These are phyloP conservation scores for Aspergillus vadensis DNA, from an alignment of 2,329 filamentous ascomycete species.

Conservation along the genomic window DNA sequence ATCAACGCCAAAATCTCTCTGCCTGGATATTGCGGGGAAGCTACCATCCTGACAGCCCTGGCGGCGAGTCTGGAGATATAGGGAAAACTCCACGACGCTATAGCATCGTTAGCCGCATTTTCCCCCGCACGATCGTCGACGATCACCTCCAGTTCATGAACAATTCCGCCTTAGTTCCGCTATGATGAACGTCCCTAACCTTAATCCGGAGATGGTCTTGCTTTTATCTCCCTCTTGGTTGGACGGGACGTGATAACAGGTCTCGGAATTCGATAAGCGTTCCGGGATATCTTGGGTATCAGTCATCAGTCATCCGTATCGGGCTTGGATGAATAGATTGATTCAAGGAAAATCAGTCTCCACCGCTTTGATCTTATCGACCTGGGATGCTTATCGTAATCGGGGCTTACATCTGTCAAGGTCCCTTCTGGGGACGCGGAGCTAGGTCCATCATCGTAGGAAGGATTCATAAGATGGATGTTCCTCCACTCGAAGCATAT, in stretches of 20 bases:
- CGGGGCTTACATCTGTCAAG: not conserved
- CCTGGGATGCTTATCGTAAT: not conserved
- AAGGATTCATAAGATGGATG: not conserved
- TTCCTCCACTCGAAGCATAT: not conserved
- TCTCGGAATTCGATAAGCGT: constrained; percentile 23
- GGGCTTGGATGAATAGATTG: not conserved
- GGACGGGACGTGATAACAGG: not conserved
- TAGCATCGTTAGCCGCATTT: not conserved
- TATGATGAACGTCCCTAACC: not conserved
- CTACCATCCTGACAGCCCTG: not conserved
- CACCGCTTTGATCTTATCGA: constrained; percentile 2
- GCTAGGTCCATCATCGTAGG: not conserved
- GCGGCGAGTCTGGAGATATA: not conserved
- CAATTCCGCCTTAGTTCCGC: constrained; percentile 9
- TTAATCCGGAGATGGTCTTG: not conserved
- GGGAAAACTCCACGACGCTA: not conserved
- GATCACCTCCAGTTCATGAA: not conserved
- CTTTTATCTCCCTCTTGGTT: not conserved
- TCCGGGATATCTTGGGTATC: constrained; percentile 20
- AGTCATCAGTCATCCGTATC: constrained; percentile 3
- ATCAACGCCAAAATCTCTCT: not conserved
- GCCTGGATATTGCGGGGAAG: not conserved
- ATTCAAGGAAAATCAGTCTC: constrained; percentile 9
- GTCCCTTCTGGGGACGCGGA: not conserved
- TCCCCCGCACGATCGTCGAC: constrained; percentile 2